Conservation (phyloP, 2,329 filamentous ascomycete species). For the Monosporascus cannonballus region DNA sequence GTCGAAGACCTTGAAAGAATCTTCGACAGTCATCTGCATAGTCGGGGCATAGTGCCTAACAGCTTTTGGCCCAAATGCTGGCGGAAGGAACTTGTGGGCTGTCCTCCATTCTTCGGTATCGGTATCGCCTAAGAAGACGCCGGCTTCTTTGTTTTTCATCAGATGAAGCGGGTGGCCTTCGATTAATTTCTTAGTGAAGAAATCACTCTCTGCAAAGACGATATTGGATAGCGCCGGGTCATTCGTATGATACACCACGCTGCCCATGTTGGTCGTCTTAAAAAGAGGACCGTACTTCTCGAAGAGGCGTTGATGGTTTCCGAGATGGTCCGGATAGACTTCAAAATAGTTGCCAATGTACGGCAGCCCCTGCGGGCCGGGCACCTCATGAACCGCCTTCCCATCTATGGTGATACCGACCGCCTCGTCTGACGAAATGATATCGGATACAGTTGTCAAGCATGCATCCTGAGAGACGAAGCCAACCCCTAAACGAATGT, state of each 20-base stretch:
- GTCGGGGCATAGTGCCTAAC: conserved; percentile 54
- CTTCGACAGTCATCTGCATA: conserved; percentile 50
- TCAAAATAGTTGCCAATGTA: conserved; percentile 50
- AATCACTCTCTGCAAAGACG: conserved; percentile 42
- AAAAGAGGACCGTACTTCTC: conserved; percentile 46
- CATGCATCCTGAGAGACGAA: conserved; percentile 27
- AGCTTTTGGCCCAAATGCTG: conserved; percentile 52
- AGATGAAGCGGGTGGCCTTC: conserved; percentile 41
- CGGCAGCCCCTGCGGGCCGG: conserved; percentile 41
- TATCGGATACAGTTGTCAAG: conserved; percentile 28
- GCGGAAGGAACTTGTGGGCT: conserved; percentile 57
- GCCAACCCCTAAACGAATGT: conserved; percentile 26
- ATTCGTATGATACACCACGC: conserved; percentile 43
- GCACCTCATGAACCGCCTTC: conserved; percentile 40
- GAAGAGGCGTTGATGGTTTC: conserved; percentile 50
- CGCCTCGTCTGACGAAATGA: conserved; percentile 26
- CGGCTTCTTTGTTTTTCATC: conserved; percentile 36
- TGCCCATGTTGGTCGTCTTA: conserved; percentile 46
- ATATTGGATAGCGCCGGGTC: conserved; percentile 39
- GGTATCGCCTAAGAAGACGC: conserved; percentile 44
- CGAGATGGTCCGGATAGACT: conserved; percentile 51
- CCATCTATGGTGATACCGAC: conserved; percentile 43
- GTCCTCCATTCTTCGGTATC: conserved; percentile 42
- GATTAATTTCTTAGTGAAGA: conserved; percentile 47
- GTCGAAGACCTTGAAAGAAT: conserved; percentile 43